Base-by-base conservation (phyloP, 768 basidiomycete species). In the Calocera viscosa region DNA sequence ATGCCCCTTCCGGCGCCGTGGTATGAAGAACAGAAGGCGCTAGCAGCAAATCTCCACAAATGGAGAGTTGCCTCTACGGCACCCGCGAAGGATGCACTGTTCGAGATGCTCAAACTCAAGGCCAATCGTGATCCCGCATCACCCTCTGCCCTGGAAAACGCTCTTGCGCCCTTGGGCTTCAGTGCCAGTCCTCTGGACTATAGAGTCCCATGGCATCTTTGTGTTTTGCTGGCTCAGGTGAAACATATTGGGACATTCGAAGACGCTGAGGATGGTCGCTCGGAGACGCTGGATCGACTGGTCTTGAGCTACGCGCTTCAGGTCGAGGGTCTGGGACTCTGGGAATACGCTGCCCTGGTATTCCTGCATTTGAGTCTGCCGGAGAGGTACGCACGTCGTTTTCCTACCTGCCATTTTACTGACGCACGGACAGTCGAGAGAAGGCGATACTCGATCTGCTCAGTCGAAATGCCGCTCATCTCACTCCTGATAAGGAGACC, bases 121-220 rank as follows among this genome's bases (percentile, higher is more conserved):
- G 82, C 89, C 11, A 86, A 91, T 65, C 86, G 87, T 1, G 81
- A 84, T 81, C 70, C 89, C 83, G 47, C 82, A 84, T 47, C 43
- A 19, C 43, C 19, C 5, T 47, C 43, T 24, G 19, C 19, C 43
- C 65, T 94, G 83, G 65, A 86, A 80, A 32, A 68, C 39, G 80
- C 86, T 1, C 83, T 94, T 10, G 77, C 82, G 12, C 88, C 94
- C 0, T 77, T 86, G 8, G 90, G 90, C 26, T 91, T 89, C 70
- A 82, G 86, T 0, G 77, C 88, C 1, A 87, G 85, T 5, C 87
- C 88, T 0, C 75, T 85, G n/a, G 93, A 94, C 74, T 87, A 85
- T 74, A 84, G 91, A 24, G 78, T 96, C 66, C 82, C 90, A 7
- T 99, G 95, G 95, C 93, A 97, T 76, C 73, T 97, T 35, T 97